A percentile compares a stretch with the other conserved stretches of the same genome.
Conservation (phyloP, 78 protist species). For the Isochrysis galbana region DNA sequence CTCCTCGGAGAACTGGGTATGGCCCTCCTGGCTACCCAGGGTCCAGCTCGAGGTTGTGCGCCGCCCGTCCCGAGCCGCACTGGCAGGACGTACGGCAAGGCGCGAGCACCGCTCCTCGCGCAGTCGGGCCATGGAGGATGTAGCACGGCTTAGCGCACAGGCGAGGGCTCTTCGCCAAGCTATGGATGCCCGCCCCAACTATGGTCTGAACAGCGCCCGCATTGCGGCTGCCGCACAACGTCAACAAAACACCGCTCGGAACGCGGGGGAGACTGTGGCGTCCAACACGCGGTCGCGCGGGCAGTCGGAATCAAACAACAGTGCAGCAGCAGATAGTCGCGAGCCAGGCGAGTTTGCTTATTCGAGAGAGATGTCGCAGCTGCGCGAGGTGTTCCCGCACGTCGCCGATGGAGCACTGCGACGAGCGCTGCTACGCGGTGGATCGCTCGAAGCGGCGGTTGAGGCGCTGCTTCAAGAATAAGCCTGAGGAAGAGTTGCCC, state of each 20-base stretch:
- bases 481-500: no score
- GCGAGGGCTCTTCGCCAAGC: no score
- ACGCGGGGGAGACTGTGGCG: no score
- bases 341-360: not conserved
- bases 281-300: no score
- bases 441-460: not conserved
- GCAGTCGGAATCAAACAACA: no score
- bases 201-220: not conserved
- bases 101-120: not conserved
- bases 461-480: not conserved
- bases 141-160: no score
- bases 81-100: not conserved
- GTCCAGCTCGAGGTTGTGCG: not conserved
- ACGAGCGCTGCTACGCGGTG: not conserved
- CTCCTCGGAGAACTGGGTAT: not conserved
- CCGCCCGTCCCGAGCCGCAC: not conserved
- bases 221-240: not conserved
- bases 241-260: not conserved
- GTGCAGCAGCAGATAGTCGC: not conserved
- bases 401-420: not conserved
- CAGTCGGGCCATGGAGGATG: no score
- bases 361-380: not conserved
- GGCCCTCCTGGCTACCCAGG: slow-evolving; percentile 25
- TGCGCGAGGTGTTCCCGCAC: slow-evolving; percentile 8
- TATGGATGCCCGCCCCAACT: not conserved